phyloP scores from a whole-genome alignment of 805 yeast species.

The Metschnikowia cerradonensis region DNA sequence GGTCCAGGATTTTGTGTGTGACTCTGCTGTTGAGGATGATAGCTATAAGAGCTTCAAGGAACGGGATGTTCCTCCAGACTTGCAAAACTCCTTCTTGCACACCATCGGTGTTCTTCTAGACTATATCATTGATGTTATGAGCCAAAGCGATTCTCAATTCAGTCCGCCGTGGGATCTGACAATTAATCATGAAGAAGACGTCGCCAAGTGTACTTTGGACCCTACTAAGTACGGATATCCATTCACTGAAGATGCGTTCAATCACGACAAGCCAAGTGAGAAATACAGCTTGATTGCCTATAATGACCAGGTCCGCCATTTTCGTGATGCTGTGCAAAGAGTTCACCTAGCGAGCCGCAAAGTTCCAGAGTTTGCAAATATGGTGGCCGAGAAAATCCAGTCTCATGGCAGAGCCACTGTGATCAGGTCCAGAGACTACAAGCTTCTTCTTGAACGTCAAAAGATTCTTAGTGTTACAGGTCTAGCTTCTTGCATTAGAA shows the following conservation, averaged over 20 bases:
- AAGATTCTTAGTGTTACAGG: slow-evolving; percentile 59
- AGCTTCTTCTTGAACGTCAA: slow-evolving; percentile 50
- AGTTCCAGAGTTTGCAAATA: slow-evolving; percentile 59
- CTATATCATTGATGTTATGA: slow-evolving; percentile 58
- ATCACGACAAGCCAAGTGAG: slow-evolving; percentile 35
- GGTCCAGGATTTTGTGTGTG: slow-evolving; percentile 52
- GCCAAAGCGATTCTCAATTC: slow-evolving; percentile 43
- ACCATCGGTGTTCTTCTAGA: slow-evolving; percentile 52
- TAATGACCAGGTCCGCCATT: slow-evolving; percentile 78
- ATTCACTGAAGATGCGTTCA: slow-evolving; percentile 33
- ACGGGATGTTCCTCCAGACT: slow-evolving; percentile 39
- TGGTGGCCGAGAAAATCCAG: slow-evolving; percentile 66
- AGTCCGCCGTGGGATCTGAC: slow-evolving; percentile 24
- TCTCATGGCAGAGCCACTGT: slow-evolving; percentile 67
- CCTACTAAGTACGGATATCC: slow-evolving; percentile 40
- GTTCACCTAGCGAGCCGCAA: slow-evolving; percentile 63
- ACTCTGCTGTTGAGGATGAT: slow-evolving; percentile 21
- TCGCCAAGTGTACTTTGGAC: slow-evolving; percentile 32
- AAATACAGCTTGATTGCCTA: slow-evolving; percentile 59
- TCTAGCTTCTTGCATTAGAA: slow-evolving; percentile 59
- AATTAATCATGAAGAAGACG: slow-evolving; percentile 23
- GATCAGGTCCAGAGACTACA: slow-evolving; percentile 50
- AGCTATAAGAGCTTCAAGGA: slow-evolving; percentile 6
- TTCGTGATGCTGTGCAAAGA: slow-evolving; percentile 65
- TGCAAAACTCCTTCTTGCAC: slow-evolving; percentile 32